Evolutionary conservation across 2,329 filamentous ascomycete species (phyloP), one percentile per base, ranked within the genome.

Genomic region (Emergomyces pasteurianus): DNA sequence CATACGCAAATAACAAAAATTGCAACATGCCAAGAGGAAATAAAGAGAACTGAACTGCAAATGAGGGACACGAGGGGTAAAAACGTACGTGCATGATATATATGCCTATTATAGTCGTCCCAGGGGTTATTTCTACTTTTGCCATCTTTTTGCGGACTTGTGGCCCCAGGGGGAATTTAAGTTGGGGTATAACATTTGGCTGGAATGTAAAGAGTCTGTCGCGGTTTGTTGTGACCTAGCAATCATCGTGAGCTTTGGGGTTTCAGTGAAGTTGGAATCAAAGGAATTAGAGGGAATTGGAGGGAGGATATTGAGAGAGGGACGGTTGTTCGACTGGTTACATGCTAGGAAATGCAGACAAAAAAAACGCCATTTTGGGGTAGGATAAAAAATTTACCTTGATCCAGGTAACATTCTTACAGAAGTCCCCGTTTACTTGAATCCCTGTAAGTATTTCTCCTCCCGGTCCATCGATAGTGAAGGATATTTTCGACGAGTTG

Each of bases 11-110:
- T n/a, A n/a, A n/a, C n/a, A n/a, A 53, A 2, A 31, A 38, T 38
- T 21, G 10, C 3, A 34, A 52, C 6, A 21, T 7, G 31, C 31
- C 28, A n/a, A 18, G 53, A 9, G 26, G 21, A 59, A n/a, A 21
- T 3, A 31, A 4, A 12, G 21, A 59, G 9, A 40, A 34, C n/a
- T 2, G 6, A 31, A 23, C 16, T 26, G 9, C 6, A 23, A 34
- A 60, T 18, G 16, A 53, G 28, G 52, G 16, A 18, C 18, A 23
- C n/a, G 16, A 34, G n/a, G 31, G 28, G 14, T 52, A 58, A 58
- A 34, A 52, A 63, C 64, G 42, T 63, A 67, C 65, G 59, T 66
- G 61, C 60, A 64, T 67, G 23, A 64, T 59, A 52, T 65, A 67
- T 58, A 67, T 61, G 38, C 66, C 66, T 12, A 63, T 67, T 43